Percentiles rank a stretch among this genome's conserved stretches.
Conservation (phyloP, 106 monocot species). For the Hemerocallis citrina region DNA sequence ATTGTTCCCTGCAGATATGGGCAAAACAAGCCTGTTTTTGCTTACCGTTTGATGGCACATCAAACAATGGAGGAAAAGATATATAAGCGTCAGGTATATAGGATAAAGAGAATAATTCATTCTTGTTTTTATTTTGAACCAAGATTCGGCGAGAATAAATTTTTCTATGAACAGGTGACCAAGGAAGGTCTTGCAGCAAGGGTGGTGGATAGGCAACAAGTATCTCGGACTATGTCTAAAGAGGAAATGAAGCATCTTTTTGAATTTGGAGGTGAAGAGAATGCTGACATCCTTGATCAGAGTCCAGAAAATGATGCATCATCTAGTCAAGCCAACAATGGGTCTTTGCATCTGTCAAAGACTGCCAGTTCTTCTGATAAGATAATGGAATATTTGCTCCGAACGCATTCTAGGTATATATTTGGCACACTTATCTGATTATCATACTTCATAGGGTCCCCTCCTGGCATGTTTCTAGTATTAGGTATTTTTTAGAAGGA, state of each 20-base stretch:
- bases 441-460: not conserved
- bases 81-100: constrained; percentile 89
- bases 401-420: constrained; percentile 25
- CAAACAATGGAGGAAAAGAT: constrained; percentile 99
- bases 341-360: not conserved
- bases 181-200: constrained; percentile 99
- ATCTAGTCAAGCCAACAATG: constrained; percentile 13
- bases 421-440: not conserved
- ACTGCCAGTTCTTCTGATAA: constrained; percentile 37
- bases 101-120: not conserved
- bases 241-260: constrained; percentile 91
- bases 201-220: constrained; percentile 88
- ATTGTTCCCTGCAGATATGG: constrained; percentile 61
- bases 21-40: constrained; percentile 91
- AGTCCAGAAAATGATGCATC: constrained; percentile 16
- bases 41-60: constrained; percentile 93
- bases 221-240: constrained; percentile 93
- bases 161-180: constrained; percentile 63
- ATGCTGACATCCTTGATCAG: constrained; percentile 24
- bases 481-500: too few species aligned
- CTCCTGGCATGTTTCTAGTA: not conserved
- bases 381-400: constrained; percentile 65
- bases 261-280: constrained; percentile 92
- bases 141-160: too few species aligned
- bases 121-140: not conserved